These are phyloP conservation scores for Lotus japonicus DNA, from an alignment of 306 rosid genomes.

Conservation along the genomic window DNA sequence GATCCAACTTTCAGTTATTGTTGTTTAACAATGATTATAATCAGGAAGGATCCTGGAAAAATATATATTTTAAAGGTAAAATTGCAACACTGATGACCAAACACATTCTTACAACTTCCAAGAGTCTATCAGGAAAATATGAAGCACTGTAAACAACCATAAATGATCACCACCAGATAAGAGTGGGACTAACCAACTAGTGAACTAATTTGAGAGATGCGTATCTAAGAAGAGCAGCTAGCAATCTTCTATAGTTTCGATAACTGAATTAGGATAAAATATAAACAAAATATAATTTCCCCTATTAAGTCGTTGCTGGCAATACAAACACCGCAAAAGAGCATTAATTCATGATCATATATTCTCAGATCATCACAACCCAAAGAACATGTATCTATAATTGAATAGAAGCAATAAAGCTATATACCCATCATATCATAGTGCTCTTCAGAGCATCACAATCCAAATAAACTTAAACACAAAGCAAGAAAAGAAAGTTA, in stretches of 20 bases:
- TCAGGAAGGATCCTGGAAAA: constrained; percentile 13
- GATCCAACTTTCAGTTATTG: not conserved
- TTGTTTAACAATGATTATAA: not conserved
- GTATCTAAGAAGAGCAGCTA: not conserved
- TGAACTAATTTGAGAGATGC: not conserved
- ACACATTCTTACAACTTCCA: not conserved
- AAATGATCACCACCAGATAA: not conserved
- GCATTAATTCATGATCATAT: not conserved
- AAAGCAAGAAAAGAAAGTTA: constrained; percentile 11
- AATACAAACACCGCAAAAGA: not conserved
- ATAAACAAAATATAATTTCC: too few species aligned
- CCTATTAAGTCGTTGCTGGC: too few species aligned
- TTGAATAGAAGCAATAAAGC: not conserved
- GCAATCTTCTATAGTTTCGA: not conserved
- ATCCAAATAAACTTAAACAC: not conserved
- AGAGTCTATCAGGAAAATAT: not conserved
- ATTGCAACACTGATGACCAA: not conserved
- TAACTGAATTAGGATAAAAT: too few species aligned
- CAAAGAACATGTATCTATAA: not conserved
- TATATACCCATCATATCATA: not conserved
- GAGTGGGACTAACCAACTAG: not conserved
- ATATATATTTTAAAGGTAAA: not conserved
- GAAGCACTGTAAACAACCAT: not conserved
- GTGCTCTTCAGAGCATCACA: constrained; percentile 9
- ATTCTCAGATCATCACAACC: not conserved